Conservation (phyloP, 2,329 filamentous ascomycete species). For the Aspergillus ibericus region DNA sequence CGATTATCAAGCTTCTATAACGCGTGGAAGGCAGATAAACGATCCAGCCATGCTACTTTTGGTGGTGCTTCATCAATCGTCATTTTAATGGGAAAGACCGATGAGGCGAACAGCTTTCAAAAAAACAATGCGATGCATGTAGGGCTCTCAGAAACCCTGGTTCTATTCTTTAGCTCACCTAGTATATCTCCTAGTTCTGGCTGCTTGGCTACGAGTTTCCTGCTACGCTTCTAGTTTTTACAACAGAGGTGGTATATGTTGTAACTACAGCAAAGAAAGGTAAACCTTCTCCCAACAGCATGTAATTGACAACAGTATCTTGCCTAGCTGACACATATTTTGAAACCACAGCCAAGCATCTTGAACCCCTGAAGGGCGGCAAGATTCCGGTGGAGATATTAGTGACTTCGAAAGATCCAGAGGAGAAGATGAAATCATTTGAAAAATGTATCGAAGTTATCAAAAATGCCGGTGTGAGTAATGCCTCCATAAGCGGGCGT, state of each 20-base stretch:
- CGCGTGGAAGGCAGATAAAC: slow-evolving; percentile 96
- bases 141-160: slow-evolving; percentile 40
- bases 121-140: slow-evolving; percentile 98
- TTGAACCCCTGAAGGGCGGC: slow-evolving; percentile 87
- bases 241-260: slow-evolving; percentile 81
- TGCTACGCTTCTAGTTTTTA: slow-evolving; percentile 90
- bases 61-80: slow-evolving; percentile 82
- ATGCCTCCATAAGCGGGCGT: neutral
- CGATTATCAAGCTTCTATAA: slow-evolving; percentile 82
- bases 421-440: slow-evolving; percentile 89
- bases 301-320: neutral
- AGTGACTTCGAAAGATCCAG: slow-evolving; percentile 85
- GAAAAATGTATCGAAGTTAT: slow-evolving; percentile 80
- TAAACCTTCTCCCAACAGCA: slow-evolving; percentile 40
- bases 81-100: slow-evolving; percentile 91
- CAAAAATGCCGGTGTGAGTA: slow-evolving; percentile 77
- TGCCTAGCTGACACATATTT: neutral
- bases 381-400: slow-evolving; percentile 91
- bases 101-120: slow-evolving; percentile 80
- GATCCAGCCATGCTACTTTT: slow-evolving; percentile 80
- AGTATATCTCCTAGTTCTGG: slow-evolving; percentile 71
- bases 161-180: neutral
- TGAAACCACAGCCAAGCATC: slow-evolving; percentile 72
- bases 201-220: slow-evolving; percentile 98
- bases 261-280: slow-evolving; percentile 98